These are phyloP conservation scores for Cryphonectria parasitica DNA, from an alignment of 2,329 filamentous ascomycete genomes.

Conservation along the genomic window DNA sequence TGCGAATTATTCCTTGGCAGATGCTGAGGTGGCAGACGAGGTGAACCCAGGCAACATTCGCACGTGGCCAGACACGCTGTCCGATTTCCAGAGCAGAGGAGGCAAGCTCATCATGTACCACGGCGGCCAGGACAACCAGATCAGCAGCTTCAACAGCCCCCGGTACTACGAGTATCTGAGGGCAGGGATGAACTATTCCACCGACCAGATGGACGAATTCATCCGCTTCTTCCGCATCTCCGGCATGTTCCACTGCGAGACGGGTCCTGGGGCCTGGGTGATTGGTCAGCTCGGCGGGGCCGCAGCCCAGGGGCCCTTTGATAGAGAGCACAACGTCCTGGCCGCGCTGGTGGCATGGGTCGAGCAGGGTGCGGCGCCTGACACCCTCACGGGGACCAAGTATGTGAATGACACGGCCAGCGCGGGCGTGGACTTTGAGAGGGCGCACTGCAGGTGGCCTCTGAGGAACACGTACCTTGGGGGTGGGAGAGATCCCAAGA, in stretches of 20 bases:
- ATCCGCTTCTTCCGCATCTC: slow-evolving; percentile 57
- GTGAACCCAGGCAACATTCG: slow-evolving; percentile 33
- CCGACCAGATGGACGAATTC: slow-evolving; percentile 44
- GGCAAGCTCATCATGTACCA: slow-evolving; percentile 53
- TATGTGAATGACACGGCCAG: slow-evolving; percentile 28
- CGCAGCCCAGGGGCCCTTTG: slow-evolving; percentile 32
- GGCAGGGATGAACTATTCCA: slow-evolving; percentile 43
- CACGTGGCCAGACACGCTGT: slow-evolving; percentile 42
- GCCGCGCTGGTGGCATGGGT: slow-evolving; percentile 53
- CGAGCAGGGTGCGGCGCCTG: slow-evolving; percentile 46
- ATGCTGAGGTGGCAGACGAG: slow-evolving; percentile 36
- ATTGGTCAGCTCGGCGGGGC: slow-evolving; percentile 35
- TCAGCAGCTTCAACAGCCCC: slow-evolving; percentile 48
- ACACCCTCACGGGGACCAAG: slow-evolving; percentile 34
- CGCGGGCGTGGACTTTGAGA: slow-evolving; percentile 26
- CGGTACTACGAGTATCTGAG: slow-evolving; percentile 53
- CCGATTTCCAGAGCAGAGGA: slow-evolving; percentile 41
- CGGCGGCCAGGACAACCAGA: slow-evolving; percentile 48
- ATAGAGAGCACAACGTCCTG: slow-evolving; percentile 47
- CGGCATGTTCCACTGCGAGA: slow-evolving; percentile 55
- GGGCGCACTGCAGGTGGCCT: slow-evolving; percentile 31
- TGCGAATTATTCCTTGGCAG: slow-evolving; percentile 41
- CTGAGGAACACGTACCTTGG: slow-evolving; percentile 30
- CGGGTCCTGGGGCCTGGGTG: slow-evolving; percentile 46
- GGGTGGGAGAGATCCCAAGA: slow-evolving; percentile 19